Conservation (phyloP, 768 basidiomycete species). For the Xerocomus potaroensis region DNA sequence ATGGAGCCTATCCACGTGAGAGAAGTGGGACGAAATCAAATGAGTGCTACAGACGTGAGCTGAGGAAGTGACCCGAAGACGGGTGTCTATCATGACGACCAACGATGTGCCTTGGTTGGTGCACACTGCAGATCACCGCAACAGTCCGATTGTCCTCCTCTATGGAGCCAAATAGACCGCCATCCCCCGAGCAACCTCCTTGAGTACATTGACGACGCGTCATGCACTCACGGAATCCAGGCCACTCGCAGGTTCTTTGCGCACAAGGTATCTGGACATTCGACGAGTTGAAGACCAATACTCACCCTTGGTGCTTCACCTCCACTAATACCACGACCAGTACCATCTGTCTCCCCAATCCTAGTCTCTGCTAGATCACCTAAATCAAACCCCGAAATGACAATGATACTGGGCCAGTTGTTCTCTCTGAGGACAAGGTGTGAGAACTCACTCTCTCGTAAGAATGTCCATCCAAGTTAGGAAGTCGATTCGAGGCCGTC, state of each 20-base stretch:
- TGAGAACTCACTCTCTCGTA: constrained; percentile 82
- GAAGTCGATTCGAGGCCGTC: constrained; percentile 65
- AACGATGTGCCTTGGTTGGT: constrained; percentile 68
- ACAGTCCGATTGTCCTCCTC: constrained; percentile 52
- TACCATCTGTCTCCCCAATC: constrained; percentile 63
- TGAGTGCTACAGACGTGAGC: constrained; percentile 78
- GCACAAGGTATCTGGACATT: constrained; percentile 79
- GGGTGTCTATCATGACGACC: neutral
- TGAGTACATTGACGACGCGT: constrained; percentile 70
- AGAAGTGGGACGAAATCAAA: constrained; percentile 82
- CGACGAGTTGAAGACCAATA: constrained; percentile 86
- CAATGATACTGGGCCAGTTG: constrained; percentile 59
- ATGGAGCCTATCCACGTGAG: constrained; percentile 71
- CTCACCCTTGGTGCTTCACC: constrained; percentile 90
- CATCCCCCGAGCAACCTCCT: constrained; percentile 59
- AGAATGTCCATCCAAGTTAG: constrained; percentile 86
- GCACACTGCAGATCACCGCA: constrained; percentile 81
- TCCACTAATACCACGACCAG: constrained; percentile 81
- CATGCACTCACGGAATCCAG: constrained; percentile 87
- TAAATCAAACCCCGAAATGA: constrained; percentile 79
- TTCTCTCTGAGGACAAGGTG: constrained; percentile 55
- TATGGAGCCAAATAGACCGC: constrained; percentile 18
- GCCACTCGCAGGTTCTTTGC: constrained; percentile 83
- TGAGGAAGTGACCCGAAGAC: constrained; percentile 20
- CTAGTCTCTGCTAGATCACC: constrained; percentile 60